A percentile compares a stretch with the other conserved stretches of the same genome.
Evolutionary conservation across 2,329 filamentous ascomycete species (phyloP).

Genomic region (Fusarium solani-melongenae): DNA sequence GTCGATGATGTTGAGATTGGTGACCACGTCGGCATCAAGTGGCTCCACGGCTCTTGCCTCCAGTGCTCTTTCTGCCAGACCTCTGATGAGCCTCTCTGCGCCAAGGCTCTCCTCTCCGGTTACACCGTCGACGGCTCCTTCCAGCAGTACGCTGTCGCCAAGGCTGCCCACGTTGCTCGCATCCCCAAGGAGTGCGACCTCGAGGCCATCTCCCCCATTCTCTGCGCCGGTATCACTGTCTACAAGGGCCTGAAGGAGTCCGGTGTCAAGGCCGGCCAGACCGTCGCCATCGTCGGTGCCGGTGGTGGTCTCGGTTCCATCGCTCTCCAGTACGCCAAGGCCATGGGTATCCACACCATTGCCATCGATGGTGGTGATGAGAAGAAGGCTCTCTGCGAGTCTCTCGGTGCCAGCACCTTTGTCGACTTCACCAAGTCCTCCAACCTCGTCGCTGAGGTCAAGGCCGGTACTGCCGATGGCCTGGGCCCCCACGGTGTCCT

Average conservation of each 20-base stretch:
- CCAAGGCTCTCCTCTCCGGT: conserved; percentile 79
- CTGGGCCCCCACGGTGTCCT: conserved; percentile 89
- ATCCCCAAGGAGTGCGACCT: conserved; percentile 82
- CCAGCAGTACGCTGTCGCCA: conserved; percentile 91
- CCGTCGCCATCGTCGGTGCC: conserved; percentile 85
- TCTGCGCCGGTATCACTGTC: conserved; percentile 88
- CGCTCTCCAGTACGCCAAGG: conserved; percentile 88
- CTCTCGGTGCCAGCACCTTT: conserved; percentile 77
- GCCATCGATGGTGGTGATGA: conserved; percentile 87
- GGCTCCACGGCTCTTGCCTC: conserved; percentile 90
- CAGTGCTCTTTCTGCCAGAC: conserved; percentile 85
- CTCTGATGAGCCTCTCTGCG: conserved; percentile 85
- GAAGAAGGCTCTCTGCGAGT: conserved; percentile 77
- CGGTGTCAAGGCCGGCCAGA: conserved; percentile 77
- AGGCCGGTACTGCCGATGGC: conserved; percentile 81
- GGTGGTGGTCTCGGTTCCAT: conserved; percentile 84
- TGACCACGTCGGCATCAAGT: conserved; percentile 90
- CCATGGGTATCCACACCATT: conserved; percentile 85
- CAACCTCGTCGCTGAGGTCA: conserved; percentile 86
- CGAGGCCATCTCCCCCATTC: conserved; percentile 80
- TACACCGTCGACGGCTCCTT: conserved; percentile 95
- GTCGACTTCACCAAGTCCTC: conserved; percentile 83
- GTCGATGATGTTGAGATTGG: conserved; percentile 84
- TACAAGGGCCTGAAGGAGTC: conserved; percentile 95
- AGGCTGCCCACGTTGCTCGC: conserved; percentile 85